Base-by-base conservation (phyloP, 441 rosid species). In the Erodium moschatum region DNA sequence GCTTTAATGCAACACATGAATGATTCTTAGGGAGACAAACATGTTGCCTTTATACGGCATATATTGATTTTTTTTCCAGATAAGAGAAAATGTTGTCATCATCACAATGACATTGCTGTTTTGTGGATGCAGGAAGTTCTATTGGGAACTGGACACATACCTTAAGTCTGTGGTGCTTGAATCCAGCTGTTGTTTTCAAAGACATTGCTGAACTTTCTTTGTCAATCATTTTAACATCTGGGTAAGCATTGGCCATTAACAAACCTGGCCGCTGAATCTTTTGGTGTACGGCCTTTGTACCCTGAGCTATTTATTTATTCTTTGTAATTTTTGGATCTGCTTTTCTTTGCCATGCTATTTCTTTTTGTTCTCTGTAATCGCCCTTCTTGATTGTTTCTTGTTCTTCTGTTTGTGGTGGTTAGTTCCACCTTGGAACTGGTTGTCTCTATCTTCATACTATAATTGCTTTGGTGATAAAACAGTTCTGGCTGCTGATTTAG, bases 141-240 rank as follows among this genome's bases (percentile, higher is more conserved):
- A 68, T 69, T 74, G 85, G 83, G 61, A 78, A 78, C 65, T 89
- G 92, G 82, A 85, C 81, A 42, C 81, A 81, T 72, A 85, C 88
- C 77, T 81, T 94, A 61, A 89, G 92, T 75, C 80, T 94, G 75
- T 94, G 99, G 99, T 94, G 99, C 86, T 73, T 94, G 87, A 89
- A 94, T 85, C 97, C 99, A 19, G 83, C 95, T 8, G 96, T 94
- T 78, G 99, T 91, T 24, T 94, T 91, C 80, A 84, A 77, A 81
- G 97, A 94, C 77, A 76, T 91, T 21, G 91, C 97, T 64, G 85
- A 88, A 64, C 87, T 91, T 75, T 94, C 97, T 66, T 78, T 91
- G 83, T 89, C 99, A 9, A 71, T 89, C 78, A 88, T 94, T 81
- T 81, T 94, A 82, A 90, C 99, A 40, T 94, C 97, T 19, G 99